Evolutionary conservation across 495 filamentous ascomycete species (phyloP).

Genomic region (Podospora pseudopauciseta): DNA sequence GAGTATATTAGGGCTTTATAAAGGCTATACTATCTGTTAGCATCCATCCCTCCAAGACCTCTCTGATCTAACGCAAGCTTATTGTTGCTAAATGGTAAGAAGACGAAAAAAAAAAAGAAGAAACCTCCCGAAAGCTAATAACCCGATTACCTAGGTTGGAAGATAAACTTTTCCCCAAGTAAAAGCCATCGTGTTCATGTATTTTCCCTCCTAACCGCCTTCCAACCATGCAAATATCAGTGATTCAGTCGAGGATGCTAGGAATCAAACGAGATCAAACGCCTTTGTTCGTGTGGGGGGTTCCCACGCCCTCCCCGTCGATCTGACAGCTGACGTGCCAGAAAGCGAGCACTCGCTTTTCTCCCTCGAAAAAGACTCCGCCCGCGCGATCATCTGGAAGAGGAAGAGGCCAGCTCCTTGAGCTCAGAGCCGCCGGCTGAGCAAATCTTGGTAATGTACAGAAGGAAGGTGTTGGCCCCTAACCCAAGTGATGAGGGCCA

Average conservation of each 20-base stretch:
- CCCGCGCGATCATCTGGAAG: background rate
- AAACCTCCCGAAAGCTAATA: background rate
- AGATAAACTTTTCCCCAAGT: background rate
- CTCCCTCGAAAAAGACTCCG: background rate
- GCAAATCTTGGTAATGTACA: background rate
- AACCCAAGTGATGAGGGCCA: background rate
- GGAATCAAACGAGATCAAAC: background rate
- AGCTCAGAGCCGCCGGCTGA: background rate
- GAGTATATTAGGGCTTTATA: background rate
- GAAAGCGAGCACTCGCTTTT: background rate
- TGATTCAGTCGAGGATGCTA: background rate
- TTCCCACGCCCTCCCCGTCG: background rate
- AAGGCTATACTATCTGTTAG: background rate
- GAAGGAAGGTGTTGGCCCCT: background rate
- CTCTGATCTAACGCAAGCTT: background rate
- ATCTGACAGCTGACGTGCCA: background rate
- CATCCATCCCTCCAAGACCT: background rate
- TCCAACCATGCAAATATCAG: background rate
- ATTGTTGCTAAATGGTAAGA: background rate
- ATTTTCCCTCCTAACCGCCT: background rate
- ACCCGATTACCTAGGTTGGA: background rate
- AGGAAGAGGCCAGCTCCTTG: background rate
- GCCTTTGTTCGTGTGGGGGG: background rate
- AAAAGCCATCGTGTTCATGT: background rate
- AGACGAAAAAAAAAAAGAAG: background rate